These are phyloP conservation scores for Phytophthora litchii DNA, from an alignment of 352 stramenopile species.

Conservation along the genomic window DNA sequence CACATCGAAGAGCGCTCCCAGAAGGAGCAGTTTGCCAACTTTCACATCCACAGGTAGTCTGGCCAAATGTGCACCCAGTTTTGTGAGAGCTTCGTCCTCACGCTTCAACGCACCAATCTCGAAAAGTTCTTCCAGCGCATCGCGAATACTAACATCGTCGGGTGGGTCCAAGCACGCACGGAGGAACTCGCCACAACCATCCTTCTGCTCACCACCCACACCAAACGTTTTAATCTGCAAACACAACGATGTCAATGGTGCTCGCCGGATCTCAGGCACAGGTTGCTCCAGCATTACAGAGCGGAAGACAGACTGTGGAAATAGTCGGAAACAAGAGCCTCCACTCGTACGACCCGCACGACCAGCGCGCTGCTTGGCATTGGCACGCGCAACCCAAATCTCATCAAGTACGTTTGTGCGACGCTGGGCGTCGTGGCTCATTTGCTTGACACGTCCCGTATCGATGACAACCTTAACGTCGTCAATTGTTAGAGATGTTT, in stretches of 20 bases:
- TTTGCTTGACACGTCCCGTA: constrained; percentile 94
- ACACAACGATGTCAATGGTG: constrained; percentile 95
- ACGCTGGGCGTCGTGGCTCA: constrained; percentile 76
- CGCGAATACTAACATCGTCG: constrained; percentile 80
- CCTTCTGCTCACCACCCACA: constrained; percentile 45
- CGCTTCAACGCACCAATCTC: constrained; percentile 86
- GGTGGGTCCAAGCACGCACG: constrained; percentile 93
- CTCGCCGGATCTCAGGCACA: constrained; percentile 95
- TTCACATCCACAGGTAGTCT: constrained; percentile 96
- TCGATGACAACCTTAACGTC: constrained; percentile 97
- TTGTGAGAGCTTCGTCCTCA: constrained; percentile 86
- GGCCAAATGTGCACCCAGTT: constrained; percentile 93
- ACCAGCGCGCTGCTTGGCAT: constrained; percentile 88
- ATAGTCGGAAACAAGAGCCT: constrained; percentile 91
- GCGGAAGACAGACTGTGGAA: constrained; percentile 77
- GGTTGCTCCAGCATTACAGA: constrained; percentile 79
- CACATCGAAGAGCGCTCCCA: constrained; percentile 94
- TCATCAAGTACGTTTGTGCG: constrained; percentile 91
- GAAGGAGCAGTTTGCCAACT: constrained; percentile 97
- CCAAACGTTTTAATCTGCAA: constrained; percentile 95
- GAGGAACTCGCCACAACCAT: constrained; percentile 84
- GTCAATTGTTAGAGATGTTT: constrained; percentile 96
- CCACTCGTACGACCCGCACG: constrained; percentile 93
- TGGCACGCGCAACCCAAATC: constrained; percentile 91
- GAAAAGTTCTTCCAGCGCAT: constrained; percentile 91